A percentile compares a stretch with the other conserved stretches of the same genome.
These are phyloP conservation scores for Leccinum variicolor DNA, from an alignment of 768 basidiomycete genomes.

Conservation along the genomic window DNA sequence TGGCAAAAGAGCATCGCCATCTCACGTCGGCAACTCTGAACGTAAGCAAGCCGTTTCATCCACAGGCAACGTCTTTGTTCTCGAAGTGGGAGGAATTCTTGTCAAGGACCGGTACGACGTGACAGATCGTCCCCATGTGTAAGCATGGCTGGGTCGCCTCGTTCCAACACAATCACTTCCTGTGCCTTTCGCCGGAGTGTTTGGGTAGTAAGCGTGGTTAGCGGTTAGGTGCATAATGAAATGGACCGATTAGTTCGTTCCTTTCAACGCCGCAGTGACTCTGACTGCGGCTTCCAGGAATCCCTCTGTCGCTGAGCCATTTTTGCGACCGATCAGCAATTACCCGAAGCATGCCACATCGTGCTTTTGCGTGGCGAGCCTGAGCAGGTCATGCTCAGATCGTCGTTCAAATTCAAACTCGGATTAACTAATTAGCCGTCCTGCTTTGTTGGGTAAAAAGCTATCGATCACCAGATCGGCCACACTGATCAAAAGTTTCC, in stretches of 20 bases:
- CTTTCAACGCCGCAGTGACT: neutral
- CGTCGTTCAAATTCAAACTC: neutral
- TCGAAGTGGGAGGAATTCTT: neutral
- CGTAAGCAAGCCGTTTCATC: neutral
- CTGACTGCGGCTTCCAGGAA: neutral
- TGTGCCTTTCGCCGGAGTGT: neutral
- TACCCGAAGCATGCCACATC: neutral
- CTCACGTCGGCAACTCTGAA: neutral
- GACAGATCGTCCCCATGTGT: neutral
- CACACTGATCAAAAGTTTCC: neutral
- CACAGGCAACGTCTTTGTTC: neutral
- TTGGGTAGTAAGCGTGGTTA: neutral
- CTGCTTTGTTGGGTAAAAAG: neutral
- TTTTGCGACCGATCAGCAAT: neutral
- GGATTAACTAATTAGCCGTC: neutral
- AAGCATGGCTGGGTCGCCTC: neutral
- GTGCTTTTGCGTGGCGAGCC: neutral
- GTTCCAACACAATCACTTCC: neutral
- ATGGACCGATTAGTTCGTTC: neutral
- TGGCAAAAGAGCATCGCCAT: neutral
- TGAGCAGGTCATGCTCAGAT: neutral
- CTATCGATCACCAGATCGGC: neutral
- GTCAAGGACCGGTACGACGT: neutral
- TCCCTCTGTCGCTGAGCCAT: neutral
- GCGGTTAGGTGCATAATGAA: neutral